These are phyloP conservation scores for Chionographis japonica DNA, from an alignment of 106 monocot species.

Conservation along the genomic window DNA sequence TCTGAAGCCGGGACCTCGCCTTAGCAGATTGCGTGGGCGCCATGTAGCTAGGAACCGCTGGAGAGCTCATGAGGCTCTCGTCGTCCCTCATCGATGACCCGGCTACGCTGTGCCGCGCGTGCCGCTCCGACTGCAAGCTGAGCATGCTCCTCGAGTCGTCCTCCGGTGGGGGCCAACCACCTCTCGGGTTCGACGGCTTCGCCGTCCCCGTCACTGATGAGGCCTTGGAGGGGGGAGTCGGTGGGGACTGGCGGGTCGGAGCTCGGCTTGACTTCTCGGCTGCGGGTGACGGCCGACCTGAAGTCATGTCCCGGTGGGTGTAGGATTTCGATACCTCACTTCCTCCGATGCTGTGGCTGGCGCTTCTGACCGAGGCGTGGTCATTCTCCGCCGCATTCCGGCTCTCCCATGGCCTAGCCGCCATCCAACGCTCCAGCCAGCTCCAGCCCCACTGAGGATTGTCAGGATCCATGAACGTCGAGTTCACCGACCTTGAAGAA, in stretches of 20 bases:
- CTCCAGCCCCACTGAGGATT: slow-evolving; percentile 96
- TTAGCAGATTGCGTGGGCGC: slow-evolving; percentile 41
- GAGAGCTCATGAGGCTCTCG: slow-evolving; percentile 35
- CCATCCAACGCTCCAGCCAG: slow-evolving; percentile 97
- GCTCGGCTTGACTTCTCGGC: slow-evolving; percentile 20
- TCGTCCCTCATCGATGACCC: slow-evolving; percentile 40
- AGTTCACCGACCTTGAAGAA: slow-evolving; percentile 43
- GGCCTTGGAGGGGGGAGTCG: slow-evolving; percentile 36
- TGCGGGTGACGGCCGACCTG: slow-evolving; percentile 9
- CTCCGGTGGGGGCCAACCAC: slow-evolving; percentile 2
- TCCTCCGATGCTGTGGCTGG: slow-evolving; percentile 4
- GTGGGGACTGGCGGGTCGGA: slow-evolving; percentile 41
- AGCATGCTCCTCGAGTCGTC: slow-evolving; percentile 28
- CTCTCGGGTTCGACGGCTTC: slow-evolving; percentile 29
- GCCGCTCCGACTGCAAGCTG: slow-evolving; percentile 33
- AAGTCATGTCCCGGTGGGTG: slow-evolving; percentile 17
- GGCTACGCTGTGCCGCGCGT: slow-evolving; percentile 32
- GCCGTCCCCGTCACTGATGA: slow-evolving; percentile 15
- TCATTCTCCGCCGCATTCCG: slow-evolving; percentile 4
- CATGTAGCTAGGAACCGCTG: slow-evolving; percentile 51
- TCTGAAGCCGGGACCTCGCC: slow-evolving; percentile 32
- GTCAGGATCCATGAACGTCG: slow-evolving; percentile 54
- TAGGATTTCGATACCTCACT: slow-evolving; percentile 20
- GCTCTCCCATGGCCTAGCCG: slow-evolving; percentile 76
- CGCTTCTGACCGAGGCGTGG: slow-evolving; percentile 22